Conservation (phyloP, 2,329 filamentous ascomycete species). For the Hymenoscyphus fraxineus region DNA sequence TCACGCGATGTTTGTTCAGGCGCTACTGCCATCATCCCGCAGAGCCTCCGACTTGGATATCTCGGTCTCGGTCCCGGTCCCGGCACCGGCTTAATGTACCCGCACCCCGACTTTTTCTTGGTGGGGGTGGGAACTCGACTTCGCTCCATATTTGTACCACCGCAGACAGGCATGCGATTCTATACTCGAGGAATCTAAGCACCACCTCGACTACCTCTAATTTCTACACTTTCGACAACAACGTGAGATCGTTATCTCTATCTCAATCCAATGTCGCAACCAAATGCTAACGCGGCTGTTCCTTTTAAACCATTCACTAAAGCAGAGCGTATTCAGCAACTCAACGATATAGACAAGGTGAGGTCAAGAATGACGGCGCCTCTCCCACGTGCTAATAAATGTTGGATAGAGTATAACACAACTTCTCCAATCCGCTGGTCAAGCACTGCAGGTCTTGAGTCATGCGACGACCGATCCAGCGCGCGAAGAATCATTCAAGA, state of each 20-base stretch:
- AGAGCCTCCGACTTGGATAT: constrained; percentile 25
- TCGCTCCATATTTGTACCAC: too few relatives aligned
- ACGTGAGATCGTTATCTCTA: neutral
- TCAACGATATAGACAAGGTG: constrained; percentile 74
- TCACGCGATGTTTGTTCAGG: neutral
- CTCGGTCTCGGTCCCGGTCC: neutral
- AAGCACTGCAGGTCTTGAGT: constrained; percentile 61
- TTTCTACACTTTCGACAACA: neutral
- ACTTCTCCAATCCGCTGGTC: constrained; percentile 56
- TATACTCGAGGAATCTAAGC: too few relatives aligned
- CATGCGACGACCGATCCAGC: constrained; percentile 33
- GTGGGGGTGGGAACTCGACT: neutral
- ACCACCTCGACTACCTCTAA: neutral
- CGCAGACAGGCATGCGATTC: too few relatives aligned
- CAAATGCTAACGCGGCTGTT: constrained; percentile 10
- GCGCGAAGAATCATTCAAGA: constrained; percentile 48
- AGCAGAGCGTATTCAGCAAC: constrained; percentile 74
- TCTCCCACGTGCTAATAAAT: neutral
- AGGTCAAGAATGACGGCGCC: neutral
- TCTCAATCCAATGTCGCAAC: constrained; percentile 10
- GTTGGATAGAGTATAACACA: constrained; percentile 34
- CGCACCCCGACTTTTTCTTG: neutral
- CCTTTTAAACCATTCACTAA: constrained; percentile 53
- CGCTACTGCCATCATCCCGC: constrained; percentile 30
- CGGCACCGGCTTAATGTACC: neutral